phyloP scores from a whole-genome alignment of 495 filamentous ascomycete genomes.

The Aspergillus panamensis region DNA sequence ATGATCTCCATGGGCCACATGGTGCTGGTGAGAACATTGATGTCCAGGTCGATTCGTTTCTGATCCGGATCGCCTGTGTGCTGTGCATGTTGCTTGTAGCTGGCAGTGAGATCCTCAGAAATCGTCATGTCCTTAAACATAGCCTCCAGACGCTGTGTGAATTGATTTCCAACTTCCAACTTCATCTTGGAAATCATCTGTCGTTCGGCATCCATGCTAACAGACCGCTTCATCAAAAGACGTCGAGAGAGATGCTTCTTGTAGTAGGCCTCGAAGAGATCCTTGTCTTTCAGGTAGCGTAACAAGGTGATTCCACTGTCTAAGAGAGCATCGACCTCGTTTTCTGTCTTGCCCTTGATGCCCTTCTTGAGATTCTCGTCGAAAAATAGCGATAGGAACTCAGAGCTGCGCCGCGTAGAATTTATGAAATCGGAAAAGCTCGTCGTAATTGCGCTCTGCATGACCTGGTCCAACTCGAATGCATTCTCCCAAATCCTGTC shows the following conservation, averaged over 20 bases:
- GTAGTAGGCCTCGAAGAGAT: slow-evolving; percentile 96
- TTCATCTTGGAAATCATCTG: slow-evolving; percentile 97
- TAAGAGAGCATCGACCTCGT: slow-evolving; percentile 78
- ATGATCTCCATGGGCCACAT: slow-evolving; percentile 92
- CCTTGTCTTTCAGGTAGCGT: slow-evolving; percentile 84
- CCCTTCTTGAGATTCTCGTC: slow-evolving; percentile 95
- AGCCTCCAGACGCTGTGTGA: slow-evolving; percentile 86
- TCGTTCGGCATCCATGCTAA: slow-evolving; percentile 86
- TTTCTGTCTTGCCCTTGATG: slow-evolving; percentile 87
- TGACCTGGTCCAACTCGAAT: slow-evolving; percentile 68
- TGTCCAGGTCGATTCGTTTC: slow-evolving; percentile 69
- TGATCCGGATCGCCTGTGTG: slow-evolving; percentile 60
- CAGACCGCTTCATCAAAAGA: slow-evolving; percentile 78
- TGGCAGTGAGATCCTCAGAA: slow-evolving; percentile 76
- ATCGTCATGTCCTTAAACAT: slow-evolving; percentile 99
- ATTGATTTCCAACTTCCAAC: slow-evolving; percentile 87
- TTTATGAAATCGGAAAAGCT: slow-evolving; percentile 94
- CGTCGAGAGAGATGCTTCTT: slow-evolving; percentile 92
- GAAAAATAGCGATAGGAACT: slow-evolving; percentile 94
- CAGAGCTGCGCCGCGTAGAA: slow-evolving; percentile 71
- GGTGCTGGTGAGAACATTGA: slow-evolving; percentile 85
- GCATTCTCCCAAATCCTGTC: slow-evolving; percentile 68
- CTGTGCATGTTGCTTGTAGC: slow-evolving; percentile 67
- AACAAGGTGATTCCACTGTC: slow-evolving; percentile 88
- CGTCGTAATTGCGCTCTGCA: slow-evolving; percentile 76